Evolutionary conservation across 768 basidiomycete genomes (phyloP), one percentile per base, ranked within the genome.

Genomic region (Lepiota subincarnata): DNA sequence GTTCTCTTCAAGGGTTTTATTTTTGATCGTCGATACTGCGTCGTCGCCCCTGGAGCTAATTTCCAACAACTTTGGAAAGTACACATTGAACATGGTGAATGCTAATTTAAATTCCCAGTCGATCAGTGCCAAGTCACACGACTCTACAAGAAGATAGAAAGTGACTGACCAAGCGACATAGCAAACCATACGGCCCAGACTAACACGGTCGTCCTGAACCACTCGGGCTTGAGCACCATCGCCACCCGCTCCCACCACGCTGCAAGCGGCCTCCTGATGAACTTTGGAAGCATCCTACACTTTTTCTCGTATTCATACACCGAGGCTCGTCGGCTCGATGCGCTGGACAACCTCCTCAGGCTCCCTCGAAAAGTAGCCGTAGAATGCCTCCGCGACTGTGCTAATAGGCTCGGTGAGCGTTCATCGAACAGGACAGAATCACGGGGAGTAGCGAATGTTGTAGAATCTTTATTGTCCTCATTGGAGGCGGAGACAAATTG

Each of bases 81-180:
- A 96, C 22, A 93, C 90, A 63, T 95, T 96, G 69, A 96, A 95
- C 85, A 96, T 92, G 1, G 90, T 93, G 62, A 84, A 92, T 0
- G 83, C 88, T 89, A 24, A 53, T 18, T 50, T 39, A 51, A 18
- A 42, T 28, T 1, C 19, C 40, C 36, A 40, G 20, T 26, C 57
- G 40, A 57, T 47, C 35, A 57, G n/a, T 41, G 41, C 14, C n/a
- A 20, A 18, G n/a, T 24, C 20, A 36, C 3, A 7, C n/a, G n/a
- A 57, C 38, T 37, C 13, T 7, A 48, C n/a, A 22, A 36, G 42
- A 45, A 38, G n/a, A n/a, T n/a, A n/a, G 12, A 42, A 40, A 51
- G 34, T 44, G 11, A 62, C 84, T 48, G 57, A 87, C 90, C 92
- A 14, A 92, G 74, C 0, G 87, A 78, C 81, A 92, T 87, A 0